phyloP scores from a whole-genome alignment of 139 green algal genomes.

The Pseudopediastrum boryanum region DNA sequence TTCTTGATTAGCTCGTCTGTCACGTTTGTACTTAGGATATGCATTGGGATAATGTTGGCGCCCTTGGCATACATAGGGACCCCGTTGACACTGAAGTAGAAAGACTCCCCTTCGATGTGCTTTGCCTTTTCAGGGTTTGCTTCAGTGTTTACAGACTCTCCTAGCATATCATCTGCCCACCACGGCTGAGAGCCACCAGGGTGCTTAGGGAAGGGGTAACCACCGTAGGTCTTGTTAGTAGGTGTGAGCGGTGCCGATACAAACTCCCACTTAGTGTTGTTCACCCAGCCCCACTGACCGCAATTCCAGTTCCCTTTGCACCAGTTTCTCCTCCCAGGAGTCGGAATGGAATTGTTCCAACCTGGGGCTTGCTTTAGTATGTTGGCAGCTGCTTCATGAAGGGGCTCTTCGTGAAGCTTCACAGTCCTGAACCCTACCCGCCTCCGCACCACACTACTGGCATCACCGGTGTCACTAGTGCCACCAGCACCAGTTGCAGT shows the following conservation, averaged over 20 bases:
- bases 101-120: slow-evolving; percentile 47
- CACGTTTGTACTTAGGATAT: slow-evolving; percentile 18
- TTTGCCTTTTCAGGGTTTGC: too few relatives aligned
- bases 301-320: slow-evolving; percentile 11
- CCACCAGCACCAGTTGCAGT: too few relatives aligned
- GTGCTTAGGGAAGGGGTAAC: too few relatives aligned
- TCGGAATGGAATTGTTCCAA: not conserved
- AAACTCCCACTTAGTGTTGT: slow-evolving; percentile 32
- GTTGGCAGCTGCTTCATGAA: not conserved
- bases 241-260: too few relatives aligned
- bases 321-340: not conserved
- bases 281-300: slow-evolving; percentile 40
- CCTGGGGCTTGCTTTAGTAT: not conserved
- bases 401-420: too few relatives aligned
- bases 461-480: too few relatives aligned
- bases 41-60: slow-evolving; percentile 30
- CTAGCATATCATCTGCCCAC: too few relatives aligned
- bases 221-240: too few relatives aligned
- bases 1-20: slow-evolving; percentile 4
- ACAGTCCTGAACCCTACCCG: too few relatives aligned
- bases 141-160: too few relatives aligned
- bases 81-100: slow-evolving; percentile 67
- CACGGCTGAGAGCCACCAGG: too few relatives aligned
- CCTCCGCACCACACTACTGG: too few relatives aligned
- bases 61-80: slow-evolving; percentile 60